A percentile compares a stretch with the other conserved stretches of the same genome.
Evolutionary conservation across 139 green algal genomes (phyloP).

Genomic region (Parachlorella kessleri): DNA sequence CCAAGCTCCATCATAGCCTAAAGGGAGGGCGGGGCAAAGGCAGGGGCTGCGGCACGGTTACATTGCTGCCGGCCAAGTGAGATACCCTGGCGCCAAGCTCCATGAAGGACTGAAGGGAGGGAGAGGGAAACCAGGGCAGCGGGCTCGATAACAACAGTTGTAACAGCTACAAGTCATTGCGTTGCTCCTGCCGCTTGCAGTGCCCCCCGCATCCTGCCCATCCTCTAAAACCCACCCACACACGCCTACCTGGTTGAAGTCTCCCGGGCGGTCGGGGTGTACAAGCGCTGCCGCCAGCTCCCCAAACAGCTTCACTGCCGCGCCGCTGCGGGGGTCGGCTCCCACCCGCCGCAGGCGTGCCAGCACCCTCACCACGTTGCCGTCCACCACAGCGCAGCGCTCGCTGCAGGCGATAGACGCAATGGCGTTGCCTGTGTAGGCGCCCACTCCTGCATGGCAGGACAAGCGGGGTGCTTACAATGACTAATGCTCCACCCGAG

Average conservation of each 20-base stretch:
- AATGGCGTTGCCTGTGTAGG: conserved; percentile 90
- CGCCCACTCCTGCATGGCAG: conserved; percentile 83
- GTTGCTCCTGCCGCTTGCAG: too few relatives aligned
- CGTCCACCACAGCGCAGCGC: conserved; percentile 84
- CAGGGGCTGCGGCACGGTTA: too few relatives aligned
- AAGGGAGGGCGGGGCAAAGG: not conserved
- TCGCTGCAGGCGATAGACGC: conserved; percentile 87
- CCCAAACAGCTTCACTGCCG: conserved; percentile 32
- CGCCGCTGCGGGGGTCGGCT: conserved; percentile 34
- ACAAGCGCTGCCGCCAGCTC: conserved; percentile 67
- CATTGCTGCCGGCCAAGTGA: too few relatives aligned
- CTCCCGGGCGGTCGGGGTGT: conserved; percentile 73
- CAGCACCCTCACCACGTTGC: conserved; percentile 93
- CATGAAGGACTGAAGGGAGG: too few relatives aligned
- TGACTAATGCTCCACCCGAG: too few relatives aligned
- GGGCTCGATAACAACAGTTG: too few relatives aligned
- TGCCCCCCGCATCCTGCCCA: too few relatives aligned
- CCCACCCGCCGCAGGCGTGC: conserved; percentile 53
- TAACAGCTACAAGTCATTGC: too few relatives aligned
- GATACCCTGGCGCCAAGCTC: too few relatives aligned
- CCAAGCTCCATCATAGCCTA: conserved; percentile 98
- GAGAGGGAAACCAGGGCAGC: too few relatives aligned
- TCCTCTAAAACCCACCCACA: not conserved
- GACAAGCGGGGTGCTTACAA: too few relatives aligned
- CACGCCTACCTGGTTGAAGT: conserved; percentile 88